Base-by-base conservation (phyloP, 768 basidiomycete species). In the Tremella mesenterica region DNA sequence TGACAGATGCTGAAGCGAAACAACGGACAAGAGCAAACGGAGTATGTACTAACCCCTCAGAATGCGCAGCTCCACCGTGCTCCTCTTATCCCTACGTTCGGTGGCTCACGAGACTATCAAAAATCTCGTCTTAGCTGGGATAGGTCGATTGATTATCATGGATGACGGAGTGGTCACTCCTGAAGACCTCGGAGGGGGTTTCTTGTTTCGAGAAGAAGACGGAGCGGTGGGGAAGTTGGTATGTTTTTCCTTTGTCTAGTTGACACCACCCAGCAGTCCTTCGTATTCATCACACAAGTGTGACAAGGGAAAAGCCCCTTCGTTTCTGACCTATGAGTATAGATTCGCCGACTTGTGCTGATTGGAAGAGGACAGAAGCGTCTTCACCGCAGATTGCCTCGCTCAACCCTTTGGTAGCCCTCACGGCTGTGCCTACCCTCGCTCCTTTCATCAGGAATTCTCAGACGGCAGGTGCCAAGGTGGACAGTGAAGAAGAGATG, bases 51-150 rank as follows among this genome's bases (percentile, higher is more conserved):
- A 4, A 41, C 8, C 8, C 45, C 30, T 39, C 27, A 95, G 90
- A 71, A 95, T 93, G 89, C 81, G 89, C 63, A 90, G 86, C 71
- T 90, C 89, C 20, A 87, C 89, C 2, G 86, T 96, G 63, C 76
- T 93, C 23, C 79, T 96, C 30, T 76, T 91, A 18, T 81, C 81
- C 31, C 78, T 95, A 36, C 80, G 81, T 39, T 88, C 90, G 2
- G 80, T 86, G 33, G 90, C 95, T 34, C 89, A 90, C 6, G 95
- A 99, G 72, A 81, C 85, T 14, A 86, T 96, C 74, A 99, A 97
- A 76, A 99, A 99, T 70, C 86, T 99, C 69, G 93, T 97, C 16
- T 80, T 99, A 44, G 88, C 95, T 9, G 95, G 95, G 34, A 88
- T 99, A 52, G 95, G 95, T 23, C 84, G 82, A 69, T 75, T 99